A percentile compares a stretch with the other conserved stretches of the same genome.
Conservation (phyloP, 805 yeast genomes). For the Starmerella apicola region DNA sequence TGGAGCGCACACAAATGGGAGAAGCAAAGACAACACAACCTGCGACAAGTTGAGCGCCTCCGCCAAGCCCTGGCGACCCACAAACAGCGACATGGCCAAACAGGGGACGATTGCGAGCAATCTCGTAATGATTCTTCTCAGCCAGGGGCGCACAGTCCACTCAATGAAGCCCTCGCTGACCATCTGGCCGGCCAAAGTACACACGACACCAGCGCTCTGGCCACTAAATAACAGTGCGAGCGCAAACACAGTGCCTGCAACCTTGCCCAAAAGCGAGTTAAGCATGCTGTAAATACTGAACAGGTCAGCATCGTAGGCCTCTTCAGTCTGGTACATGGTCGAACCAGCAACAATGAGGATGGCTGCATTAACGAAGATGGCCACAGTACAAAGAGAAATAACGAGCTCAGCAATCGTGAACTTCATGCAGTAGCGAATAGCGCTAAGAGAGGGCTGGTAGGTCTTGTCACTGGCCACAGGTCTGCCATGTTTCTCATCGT, state of each 20-base stretch:
- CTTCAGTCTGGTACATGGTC: slow-evolving; percentile 51
- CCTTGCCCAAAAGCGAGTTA: slow-evolving; percentile 56
- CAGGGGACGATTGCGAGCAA: slow-evolving; percentile 80
- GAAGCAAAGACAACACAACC: slow-evolving; percentile 64
- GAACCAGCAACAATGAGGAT: slow-evolving; percentile 88
- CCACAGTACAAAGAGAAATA: slow-evolving; percentile 71
- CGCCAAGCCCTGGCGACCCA: slow-evolving; percentile 71
- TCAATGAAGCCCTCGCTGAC: slow-evolving; percentile 79
- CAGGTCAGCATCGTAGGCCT: slow-evolving; percentile 66
- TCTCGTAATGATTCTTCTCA: slow-evolving; percentile 67
- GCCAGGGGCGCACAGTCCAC: slow-evolving; percentile 73
- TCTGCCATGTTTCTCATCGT: slow-evolving; percentile 44
- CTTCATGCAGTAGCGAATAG: slow-evolving; percentile 65
- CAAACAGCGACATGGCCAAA: slow-evolving; percentile 51
- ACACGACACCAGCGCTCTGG: slow-evolving; percentile 90
- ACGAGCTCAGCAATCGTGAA: slow-evolving; percentile 75
- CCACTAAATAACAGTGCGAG: slow-evolving; percentile 80
- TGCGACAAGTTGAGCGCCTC: slow-evolving; percentile 67
- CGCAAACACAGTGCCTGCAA: slow-evolving; percentile 84
- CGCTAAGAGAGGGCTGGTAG: slow-evolving; percentile 65
- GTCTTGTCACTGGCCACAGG: slow-evolving; percentile 12
- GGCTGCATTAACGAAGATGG: slow-evolving; percentile 84
- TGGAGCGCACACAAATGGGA: slow-evolving; percentile 85
- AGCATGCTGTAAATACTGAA: slow-evolving; percentile 67
- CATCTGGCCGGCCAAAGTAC: slow-evolving; percentile 89